Base-by-base conservation (phyloP, 1,284 basidiomycete species). In the Leccinum pachyderme region DNA sequence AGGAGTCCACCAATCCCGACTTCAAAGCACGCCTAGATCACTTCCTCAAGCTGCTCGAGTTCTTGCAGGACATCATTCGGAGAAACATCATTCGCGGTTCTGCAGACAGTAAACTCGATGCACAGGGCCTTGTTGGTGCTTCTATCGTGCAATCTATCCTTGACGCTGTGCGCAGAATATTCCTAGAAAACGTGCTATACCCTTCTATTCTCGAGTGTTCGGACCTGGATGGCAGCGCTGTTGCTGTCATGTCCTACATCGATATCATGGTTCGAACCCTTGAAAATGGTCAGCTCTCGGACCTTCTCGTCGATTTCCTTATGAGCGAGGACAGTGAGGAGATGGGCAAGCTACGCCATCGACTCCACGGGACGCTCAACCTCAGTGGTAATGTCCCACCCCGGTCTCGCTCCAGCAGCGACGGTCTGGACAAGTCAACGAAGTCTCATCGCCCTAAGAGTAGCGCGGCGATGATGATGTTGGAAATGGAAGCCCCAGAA, bases 171-270 rank as follows among this genome's bases (percentile, higher is more conserved):
- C 85, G 89, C 49, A 81, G 84, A n/a, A 89, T 91, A 41, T 97
- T 97, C 72, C 75, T 98, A 28, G 91, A 95, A 72, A 96, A 95
- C 64, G 89, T 98, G 27, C 75, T 98, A 31, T 97, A 97, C 68
- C 94, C 95, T 0, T 93, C 93, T 5, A 84, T 99, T 49, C 79
- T 98, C 49, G 95, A 98, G 68, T 97, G 94, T 72, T 95, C 94
- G 1, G 91, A 93, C 59, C 70, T 78, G 6, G 95, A 99, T 71
- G 95, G 95, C 25, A 97, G 94, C 60, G 91, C 95, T 0, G 90
- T 97, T 1, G 96, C 96, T 2, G 94, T 98, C 51, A 88, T 98
- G 82, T 93, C 90, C n/a, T 98, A 99, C 66, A 87, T 98, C 58
- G 93, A 98, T 58, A 83, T 91, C 64, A 87, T 94, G 75, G 81